A percentile compares a stretch with the other conserved stretches of the same genome.
Evolutionary conservation across 148 eudicot genomes (phyloP).

Genomic region (Simmondsia chinensis): DNA sequence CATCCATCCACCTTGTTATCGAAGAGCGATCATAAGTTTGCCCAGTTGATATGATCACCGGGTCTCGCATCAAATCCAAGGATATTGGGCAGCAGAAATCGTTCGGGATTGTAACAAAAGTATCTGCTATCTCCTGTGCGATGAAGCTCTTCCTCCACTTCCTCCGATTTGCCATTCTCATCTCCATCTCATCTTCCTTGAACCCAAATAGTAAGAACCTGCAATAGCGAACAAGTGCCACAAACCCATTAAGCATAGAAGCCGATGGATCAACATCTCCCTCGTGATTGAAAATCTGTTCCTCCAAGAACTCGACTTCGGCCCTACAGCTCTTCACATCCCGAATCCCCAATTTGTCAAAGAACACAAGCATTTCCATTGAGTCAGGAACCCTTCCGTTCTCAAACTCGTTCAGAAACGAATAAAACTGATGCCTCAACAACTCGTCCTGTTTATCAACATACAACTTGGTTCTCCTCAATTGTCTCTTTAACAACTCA

Average conservation of each 20-base stretch:
- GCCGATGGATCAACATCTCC: slow-evolving; percentile 69
- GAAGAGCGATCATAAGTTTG: slow-evolving; percentile 54
- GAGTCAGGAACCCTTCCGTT: slow-evolving; percentile 28
- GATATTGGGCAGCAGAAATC: slow-evolving; percentile 62
- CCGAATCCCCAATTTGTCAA: slow-evolving; percentile 40
- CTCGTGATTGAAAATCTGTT: slow-evolving; percentile 67
- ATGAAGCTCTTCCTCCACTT: slow-evolving; percentile 37
- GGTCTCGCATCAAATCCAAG: slow-evolving; percentile 61
- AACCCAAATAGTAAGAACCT: slow-evolving; percentile 72
- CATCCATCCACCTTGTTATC: slow-evolving; percentile 52
- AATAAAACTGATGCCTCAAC: slow-evolving; percentile 39
- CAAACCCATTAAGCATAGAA: slow-evolving; percentile 57
- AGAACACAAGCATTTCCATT: slow-evolving; percentile 32
- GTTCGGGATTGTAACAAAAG: slow-evolving; percentile 41
- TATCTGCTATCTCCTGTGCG: slow-evolving; percentile 43
- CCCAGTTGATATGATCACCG: slow-evolving; percentile 55
- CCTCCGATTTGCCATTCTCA: slow-evolving; percentile 19
- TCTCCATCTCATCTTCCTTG: slow-evolving; percentile 55
- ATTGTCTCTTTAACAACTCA: slow-evolving; percentile 57
- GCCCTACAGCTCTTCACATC: slow-evolving; percentile 36
- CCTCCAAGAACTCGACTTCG: slow-evolving; percentile 86
- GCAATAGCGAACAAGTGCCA: slow-evolving; percentile 59
- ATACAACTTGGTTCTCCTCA: slow-evolving; percentile 32
- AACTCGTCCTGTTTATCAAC: slow-evolving; percentile 57
- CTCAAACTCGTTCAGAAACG: slow-evolving; percentile 50